A percentile compares a stretch with the other conserved stretches of the same genome.
phyloP scores from a whole-genome alignment of 2,329 filamentous ascomycete species.

The Paraconiothyrium sp. region DNA sequence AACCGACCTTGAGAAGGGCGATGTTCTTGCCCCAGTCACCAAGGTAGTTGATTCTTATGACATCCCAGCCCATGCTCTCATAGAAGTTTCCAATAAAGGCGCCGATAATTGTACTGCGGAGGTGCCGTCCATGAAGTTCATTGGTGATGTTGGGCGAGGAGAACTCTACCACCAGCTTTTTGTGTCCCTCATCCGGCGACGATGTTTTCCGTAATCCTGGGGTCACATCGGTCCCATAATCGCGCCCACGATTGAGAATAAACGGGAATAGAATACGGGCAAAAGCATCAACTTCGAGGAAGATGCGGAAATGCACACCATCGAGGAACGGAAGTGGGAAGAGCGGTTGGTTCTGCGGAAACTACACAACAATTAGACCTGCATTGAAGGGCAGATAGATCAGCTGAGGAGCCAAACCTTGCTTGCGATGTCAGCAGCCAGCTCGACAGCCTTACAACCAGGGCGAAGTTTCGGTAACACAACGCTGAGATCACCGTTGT shows the following conservation, averaged over 20 bases:
- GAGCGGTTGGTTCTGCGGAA: conserved; percentile 72
- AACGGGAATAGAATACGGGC: conserved; percentile 69
- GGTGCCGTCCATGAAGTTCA: conserved; percentile 72
- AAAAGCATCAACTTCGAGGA: conserved; percentile 68
- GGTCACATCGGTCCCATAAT: conserved; percentile 63
- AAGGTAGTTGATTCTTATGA: conserved; percentile 71
- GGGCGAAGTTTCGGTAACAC: conserved; percentile 39
- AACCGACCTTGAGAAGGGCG: conserved; percentile 71
- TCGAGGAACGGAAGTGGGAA: conserved; percentile 69
- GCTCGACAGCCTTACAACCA: conserved; percentile 29
- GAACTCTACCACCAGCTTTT: conserved; percentile 73
- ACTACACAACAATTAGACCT: conserved; percentile 55
- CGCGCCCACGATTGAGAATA: conserved; percentile 63
- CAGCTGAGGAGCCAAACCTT: conserved; percentile 26
- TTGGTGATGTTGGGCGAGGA: conserved; percentile 80
- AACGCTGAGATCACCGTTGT: conserved; percentile 40
- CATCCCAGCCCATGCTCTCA: conserved; percentile 68
- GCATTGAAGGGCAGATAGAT: neutral
- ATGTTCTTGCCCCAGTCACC: conserved; percentile 75
- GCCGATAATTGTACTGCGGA: conserved; percentile 73
- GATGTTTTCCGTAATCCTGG: conserved; percentile 61
- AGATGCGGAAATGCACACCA: conserved; percentile 74
- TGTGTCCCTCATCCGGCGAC: conserved; percentile 61
- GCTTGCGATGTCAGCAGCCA: conserved; percentile 30
- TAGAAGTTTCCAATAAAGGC: conserved; percentile 70